Percentiles rank a stretch among this genome's conserved stretches.
Evolutionary conservation across 2,329 filamentous ascomycete species (phyloP).

Genomic region (Aspergillus ibericus): DNA sequence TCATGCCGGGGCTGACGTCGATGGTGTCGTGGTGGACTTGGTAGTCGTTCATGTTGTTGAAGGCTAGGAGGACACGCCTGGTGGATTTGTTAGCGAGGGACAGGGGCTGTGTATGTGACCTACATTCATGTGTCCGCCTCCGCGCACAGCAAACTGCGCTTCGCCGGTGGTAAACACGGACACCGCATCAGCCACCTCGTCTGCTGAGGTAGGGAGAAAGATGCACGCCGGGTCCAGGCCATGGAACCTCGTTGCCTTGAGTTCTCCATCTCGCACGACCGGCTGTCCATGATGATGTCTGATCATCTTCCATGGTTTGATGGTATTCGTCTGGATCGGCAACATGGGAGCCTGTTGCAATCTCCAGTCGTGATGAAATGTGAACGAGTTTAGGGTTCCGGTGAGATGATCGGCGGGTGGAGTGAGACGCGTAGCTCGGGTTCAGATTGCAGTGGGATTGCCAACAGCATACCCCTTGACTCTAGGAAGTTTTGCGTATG

Average conservation of each 20-base stretch:
- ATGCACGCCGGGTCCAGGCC: constrained; percentile 30
- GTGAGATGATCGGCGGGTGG: too few species aligned
- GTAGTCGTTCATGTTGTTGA: constrained; percentile 23
- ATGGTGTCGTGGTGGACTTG: constrained; percentile 25
- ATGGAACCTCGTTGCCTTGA: background rate
- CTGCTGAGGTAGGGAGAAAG: constrained; percentile 27
- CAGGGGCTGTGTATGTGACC: background rate
- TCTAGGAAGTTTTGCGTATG: too few species aligned
- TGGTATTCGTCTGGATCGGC: too few species aligned
- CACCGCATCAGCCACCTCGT: constrained; percentile 27
- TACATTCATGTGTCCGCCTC: constrained; percentile 52
- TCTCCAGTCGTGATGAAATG: too few species aligned
- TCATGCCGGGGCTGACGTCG: constrained; percentile 27
- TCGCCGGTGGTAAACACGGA: constrained; percentile 26
- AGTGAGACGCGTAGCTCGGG: too few species aligned
- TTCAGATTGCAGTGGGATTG: too few species aligned
- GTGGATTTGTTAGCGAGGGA: constrained; percentile 14
- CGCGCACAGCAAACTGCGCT: constrained; percentile 55
- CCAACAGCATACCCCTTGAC: too few species aligned
- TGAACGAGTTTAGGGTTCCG: too few species aligned
- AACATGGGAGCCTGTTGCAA: too few species aligned
- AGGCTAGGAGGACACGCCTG: constrained; percentile 32
- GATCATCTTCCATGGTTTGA: too few species aligned
- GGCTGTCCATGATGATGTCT: too few species aligned
- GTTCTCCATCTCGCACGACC: background rate